Evolutionary conservation across 2,329 filamentous ascomycete species (phyloP).

Genomic region (Sphaceloma murrayae): DNA sequence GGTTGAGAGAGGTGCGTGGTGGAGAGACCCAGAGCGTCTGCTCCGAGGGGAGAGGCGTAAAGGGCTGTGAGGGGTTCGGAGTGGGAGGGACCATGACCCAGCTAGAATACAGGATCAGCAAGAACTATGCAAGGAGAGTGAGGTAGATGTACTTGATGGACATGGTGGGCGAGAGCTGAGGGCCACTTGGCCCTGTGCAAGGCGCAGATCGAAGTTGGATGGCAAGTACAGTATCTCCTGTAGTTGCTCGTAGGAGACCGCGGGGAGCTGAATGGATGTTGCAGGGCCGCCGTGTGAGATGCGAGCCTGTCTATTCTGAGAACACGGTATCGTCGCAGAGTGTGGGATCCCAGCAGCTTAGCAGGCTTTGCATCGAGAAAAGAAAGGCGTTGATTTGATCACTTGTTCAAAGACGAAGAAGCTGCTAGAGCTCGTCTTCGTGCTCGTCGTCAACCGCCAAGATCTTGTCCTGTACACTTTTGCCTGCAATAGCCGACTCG

Average conservation of each 20-base stretch:
- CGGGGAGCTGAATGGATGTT: too few species aligned
- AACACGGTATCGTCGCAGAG: too few species aligned
- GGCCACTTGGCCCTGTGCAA: conserved; percentile 8
- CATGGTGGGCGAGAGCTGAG: conserved; percentile 1
- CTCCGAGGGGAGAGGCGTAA: conserved; percentile 79
- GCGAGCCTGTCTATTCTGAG: too few species aligned
- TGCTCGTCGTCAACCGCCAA: not conserved
- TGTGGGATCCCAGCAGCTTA: too few species aligned
- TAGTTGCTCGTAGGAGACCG: too few species aligned
- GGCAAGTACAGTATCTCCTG: too few species aligned
- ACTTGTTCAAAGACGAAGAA: too few species aligned
- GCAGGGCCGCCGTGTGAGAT: too few species aligned
- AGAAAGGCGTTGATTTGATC: too few species aligned
- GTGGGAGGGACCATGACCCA: conserved; percentile 86
- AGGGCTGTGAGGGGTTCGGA: conserved; percentile 43
- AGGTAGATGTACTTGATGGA: conserved; percentile 10
- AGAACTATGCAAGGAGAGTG: not conserved
- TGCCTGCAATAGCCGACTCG: not conserved
- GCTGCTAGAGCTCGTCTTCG: too few species aligned
- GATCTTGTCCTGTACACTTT: too few species aligned
- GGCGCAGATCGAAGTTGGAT: not conserved
- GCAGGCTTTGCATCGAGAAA: too few species aligned
- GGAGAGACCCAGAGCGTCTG: conserved; percentile 71
- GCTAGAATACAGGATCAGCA: conserved; percentile 36
- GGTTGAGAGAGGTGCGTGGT: conserved; percentile 63